Evolutionary conservation across 371 early-diverging fungal genomes (phyloP), one percentile per base, ranked within the genome.

Genomic region (Mortierella polycephala): DNA sequence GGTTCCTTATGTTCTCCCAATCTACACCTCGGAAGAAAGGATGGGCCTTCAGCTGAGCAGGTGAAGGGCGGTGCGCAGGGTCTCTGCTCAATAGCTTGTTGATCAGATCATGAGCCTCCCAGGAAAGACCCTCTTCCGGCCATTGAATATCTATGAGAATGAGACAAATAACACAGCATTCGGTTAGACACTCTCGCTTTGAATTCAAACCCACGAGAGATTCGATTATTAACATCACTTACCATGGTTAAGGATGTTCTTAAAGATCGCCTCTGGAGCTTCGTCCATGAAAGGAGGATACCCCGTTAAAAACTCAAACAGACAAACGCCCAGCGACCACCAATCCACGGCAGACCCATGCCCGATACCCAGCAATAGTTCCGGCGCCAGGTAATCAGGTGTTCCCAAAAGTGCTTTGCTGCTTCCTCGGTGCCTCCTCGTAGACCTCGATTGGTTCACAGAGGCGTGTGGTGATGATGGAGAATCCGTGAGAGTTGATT

Each of bases 361-460:
- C 16, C 92, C 92, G 18, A 93, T 85, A 4, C 94, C 94, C 8
- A 93, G 85, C 42, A 96, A 82, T 52, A 95, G 83, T 74, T 98
- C 99, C 0, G 98, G 99, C 0, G 99, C 97, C 67, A 99, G 85
- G 68, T 98, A 99, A 80, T 99, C 99, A 0, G 99, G 98, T 2
- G 99, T 98, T 9, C 99, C 99, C 21, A 94, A 83, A 21, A 94
- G 64, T 0, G 84, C 82, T 69, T 87, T 88, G 51, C 75, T 77
- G 12, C 80, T 82, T 16, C 73, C 74, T 3, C 83, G 69, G 64
- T 81, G 82, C 21, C 73, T 72, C 18, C 74, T 63, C 21, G 75
- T 65, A 5, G 54, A 21, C 56, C 66, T 54, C 8, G 62, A 41
- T 16, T 39, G 61, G 16, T 57, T 45, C 3, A 39, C 14, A n/a